Conservation (phyloP, 176 grass and related monocot species). For the Oryza australiensis region DNA sequence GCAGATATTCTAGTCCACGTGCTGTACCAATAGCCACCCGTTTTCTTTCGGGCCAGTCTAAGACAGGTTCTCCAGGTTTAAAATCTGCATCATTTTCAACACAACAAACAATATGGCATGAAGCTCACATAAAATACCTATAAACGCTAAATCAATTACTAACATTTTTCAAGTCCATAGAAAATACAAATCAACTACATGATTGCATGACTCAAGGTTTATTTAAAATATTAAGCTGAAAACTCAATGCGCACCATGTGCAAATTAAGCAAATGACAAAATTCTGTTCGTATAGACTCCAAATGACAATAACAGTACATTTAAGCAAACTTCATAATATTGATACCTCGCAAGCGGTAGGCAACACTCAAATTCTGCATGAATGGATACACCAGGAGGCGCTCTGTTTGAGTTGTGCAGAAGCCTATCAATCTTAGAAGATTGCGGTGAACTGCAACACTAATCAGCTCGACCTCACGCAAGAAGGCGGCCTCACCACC, state of each 20-base stretch:
- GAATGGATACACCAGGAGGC: slow-evolving; percentile 80
- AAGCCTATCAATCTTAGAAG: slow-evolving; percentile 79
- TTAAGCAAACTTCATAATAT: slow-evolving; percentile 2
- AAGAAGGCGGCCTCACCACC: slow-evolving; percentile 78
- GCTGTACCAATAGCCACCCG: slow-evolving; percentile 79
- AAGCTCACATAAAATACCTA: slow-evolving; percentile 20
- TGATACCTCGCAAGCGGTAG: slow-evolving; percentile 77
- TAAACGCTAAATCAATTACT: background rate
- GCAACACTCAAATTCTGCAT: slow-evolving; percentile 95
- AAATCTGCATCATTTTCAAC: slow-evolving; percentile 55
- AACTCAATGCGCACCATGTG: background rate
- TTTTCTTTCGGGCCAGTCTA: slow-evolving; percentile 79
- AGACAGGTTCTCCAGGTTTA: slow-evolving; percentile 61
- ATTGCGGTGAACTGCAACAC: slow-evolving; percentile 89
- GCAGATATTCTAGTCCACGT: slow-evolving; percentile 81
- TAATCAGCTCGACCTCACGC: slow-evolving; percentile 86
- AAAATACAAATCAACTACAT: slow-evolving; percentile 13
- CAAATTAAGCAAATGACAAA: slow-evolving; percentile 7
- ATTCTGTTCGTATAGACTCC: background rate
- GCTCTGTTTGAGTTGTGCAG: slow-evolving; percentile 75
- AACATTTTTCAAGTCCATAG: background rate
- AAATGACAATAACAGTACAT: background rate
- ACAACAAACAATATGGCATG: slow-evolving; percentile 17
- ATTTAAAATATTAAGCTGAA: slow-evolving; percentile 5
- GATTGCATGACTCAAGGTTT: background rate